Evolutionary conservation across 179 eudicot species (phyloP), one percentile per base, ranked within the genome.

Genomic region (Actinidia chinensis): DNA sequence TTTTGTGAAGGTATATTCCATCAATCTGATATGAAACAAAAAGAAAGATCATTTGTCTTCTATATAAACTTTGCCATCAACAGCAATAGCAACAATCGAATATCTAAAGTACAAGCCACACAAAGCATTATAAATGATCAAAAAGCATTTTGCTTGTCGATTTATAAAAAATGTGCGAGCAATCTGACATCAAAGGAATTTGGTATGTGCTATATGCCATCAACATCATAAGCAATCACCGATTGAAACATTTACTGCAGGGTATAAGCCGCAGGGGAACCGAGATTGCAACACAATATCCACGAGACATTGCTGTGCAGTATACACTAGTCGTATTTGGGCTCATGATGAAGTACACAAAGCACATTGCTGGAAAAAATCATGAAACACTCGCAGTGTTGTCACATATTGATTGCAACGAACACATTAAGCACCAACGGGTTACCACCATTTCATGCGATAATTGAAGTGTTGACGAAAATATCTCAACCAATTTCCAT

Each of bases 311-410:
- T 84, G 68, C 68, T 79, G 80, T 61, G 71, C 81, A 77, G 84
- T 89, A 82, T 88, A 85, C 88, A 86, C 81, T 79, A 68, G 70
- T 65, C 80, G 68, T 70, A 79, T 86, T 80, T 85, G 82, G 90
- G 90, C 88, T 88, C 79, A 68, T 73, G 84, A 79, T 75, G 72
- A 64, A 78, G 84, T 86, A 88, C 91, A 89, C 83, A 88, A 85
- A 85, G 80, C 85, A 87, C 84, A 87, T 63, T 79, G 75, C 54
- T 68, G 83, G 87, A 74, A 44, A 28, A 76, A 74, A 80, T 80
- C 83, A 86, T 73, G 79, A 79, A 84, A 79, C 83, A 84, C 83
- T 80, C 84, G 82, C 78, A 82, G 78, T 55, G 79, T 86, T 80
- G 47, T 87, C 85, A 74, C 78, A 78, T 48, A 76, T 73, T 76